phyloP scores from a whole-genome alignment of 176 grass and related monocot genomes.

The Musa troglodytarum region DNA sequence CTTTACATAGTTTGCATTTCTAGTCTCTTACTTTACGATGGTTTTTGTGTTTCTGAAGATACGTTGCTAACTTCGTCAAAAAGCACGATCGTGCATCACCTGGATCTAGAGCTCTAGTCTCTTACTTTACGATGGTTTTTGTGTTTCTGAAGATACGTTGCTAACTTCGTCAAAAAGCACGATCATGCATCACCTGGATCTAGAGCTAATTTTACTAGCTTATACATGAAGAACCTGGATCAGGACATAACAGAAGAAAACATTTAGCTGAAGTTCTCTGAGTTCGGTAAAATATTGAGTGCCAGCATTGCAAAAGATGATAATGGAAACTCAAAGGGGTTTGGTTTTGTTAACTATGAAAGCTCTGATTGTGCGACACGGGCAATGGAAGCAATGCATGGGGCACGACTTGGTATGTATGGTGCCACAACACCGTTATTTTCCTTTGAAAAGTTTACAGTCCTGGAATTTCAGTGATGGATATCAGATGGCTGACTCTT shows the following conservation, averaged over 20 bases:
- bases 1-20: neutral
- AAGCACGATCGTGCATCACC: constrained; percentile 17
- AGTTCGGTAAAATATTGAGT: constrained; percentile 47
- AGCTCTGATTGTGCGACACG: neutral
- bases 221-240: constrained; percentile 90
- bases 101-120: neutral
- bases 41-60: no score
- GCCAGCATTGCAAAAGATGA: constrained; percentile 53
- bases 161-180: constrained; percentile 53
- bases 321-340: constrained; percentile 57
- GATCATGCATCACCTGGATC: no score
- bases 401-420: constrained; percentile 16
- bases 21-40: neutral
- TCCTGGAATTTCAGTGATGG: no score
- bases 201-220: constrained; percentile 28
- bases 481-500: no score
- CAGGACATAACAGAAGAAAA: constrained; percentile 64
- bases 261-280: constrained; percentile 63
- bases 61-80: constrained; percentile 34
- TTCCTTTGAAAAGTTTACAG: no score
- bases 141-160: no score
- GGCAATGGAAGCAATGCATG: constrained; percentile 44
- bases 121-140: neutral
- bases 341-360: constrained; percentile 78
- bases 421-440: no score